Base-by-base conservation (phyloP, 169 alveolate species). In the Cytauxzoon felis region DNA sequence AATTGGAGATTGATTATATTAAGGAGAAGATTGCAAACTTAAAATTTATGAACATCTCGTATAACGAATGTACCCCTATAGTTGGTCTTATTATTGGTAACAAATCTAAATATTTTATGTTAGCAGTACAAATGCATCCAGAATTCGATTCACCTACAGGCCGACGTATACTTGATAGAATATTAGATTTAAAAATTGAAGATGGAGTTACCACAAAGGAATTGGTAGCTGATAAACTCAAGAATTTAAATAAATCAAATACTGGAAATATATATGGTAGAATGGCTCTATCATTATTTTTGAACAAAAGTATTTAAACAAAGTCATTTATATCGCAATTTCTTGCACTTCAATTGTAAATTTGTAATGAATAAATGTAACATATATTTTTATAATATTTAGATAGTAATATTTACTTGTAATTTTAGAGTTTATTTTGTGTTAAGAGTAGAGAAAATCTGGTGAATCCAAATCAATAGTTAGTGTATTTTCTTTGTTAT, bases 401-500 rank as follows among this genome's bases (percentile, higher is more conserved):
- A 45, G 38, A 45, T 45, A 34, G 29, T 50, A 50, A 50, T 1
- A 9, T 11, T 50, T 7, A 1, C 1, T 43, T 9, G 5, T n/a
- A 50, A 8, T 45, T 26, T 45, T 8, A 45, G 27, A 30, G 41
- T 24, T 5, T 56, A 57, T 27, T 21, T 9, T 52, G 27, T 11
- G 45, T 13, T 38, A 38, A 11, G n/a, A 5, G 7, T 7, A 43
- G 41, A 76, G 69, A 18, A 34, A 23, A 23, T 58, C 78, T 6
- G 86, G 86, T 47, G 78, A 68, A 61, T 76, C 81, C 26, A 76
- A 49, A 36, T 76, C 68, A 24, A 76, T 13, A 26, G 64, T 33
- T 38, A 76, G 76, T 4, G 72, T 67, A 61, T 66, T 57, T 51
- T 48, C 60, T n/a, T 33, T 58, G 13, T 57, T 43, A 51, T 66